Evolutionary conservation across 805 yeast genomes (phyloP).

Genomic region (Tetrapisispora arboricola): DNA sequence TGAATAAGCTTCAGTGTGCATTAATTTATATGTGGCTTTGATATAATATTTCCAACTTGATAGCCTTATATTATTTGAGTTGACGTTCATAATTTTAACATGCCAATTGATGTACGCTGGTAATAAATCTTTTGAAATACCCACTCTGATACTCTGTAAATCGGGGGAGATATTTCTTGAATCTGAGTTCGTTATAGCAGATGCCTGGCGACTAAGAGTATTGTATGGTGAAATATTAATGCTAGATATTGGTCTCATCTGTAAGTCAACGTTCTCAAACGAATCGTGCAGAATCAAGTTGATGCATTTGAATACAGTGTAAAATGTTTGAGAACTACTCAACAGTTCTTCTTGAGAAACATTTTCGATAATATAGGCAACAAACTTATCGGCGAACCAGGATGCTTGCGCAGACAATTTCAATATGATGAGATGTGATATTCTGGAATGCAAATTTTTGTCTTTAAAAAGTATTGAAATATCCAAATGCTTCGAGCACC

Average conservation of each 20-base stretch:
- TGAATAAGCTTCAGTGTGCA: constrained; percentile 12
- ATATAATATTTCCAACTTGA: constrained; percentile 24
- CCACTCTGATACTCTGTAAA: background rate
- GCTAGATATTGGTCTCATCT: background rate
- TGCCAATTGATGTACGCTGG: constrained; percentile 15
- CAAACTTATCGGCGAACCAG: constrained; percentile 14
- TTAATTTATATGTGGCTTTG: constrained; percentile 18
- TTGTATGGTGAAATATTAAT: constrained; percentile 1
- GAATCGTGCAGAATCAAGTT: constrained; percentile 10
- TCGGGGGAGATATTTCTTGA: background rate
- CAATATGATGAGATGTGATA: constrained; percentile 18
- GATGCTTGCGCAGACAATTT: constrained; percentile 13
- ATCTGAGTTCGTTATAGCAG: background rate
- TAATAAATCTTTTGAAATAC: constrained; percentile 3
- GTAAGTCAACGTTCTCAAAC: background rate
- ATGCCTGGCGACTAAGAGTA: constrained; percentile 1
- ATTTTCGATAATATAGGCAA: constrained; percentile 4
- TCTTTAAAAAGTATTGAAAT: constrained; percentile 6
- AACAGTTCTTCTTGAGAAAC: background rate
- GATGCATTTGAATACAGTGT: constrained; percentile 20
- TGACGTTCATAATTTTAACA: constrained; percentile 9
- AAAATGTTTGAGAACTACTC: constrained; percentile 11
- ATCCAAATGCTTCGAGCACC: constrained; percentile 18
- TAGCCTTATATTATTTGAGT: constrained; percentile 5
- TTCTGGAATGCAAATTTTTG: constrained; percentile 8